A percentile compares a stretch with the other conserved stretches of the same genome.
These are phyloP conservation scores for Populus tremula DNA, from an alignment of 345 rosid genomes.

Conservation along the genomic window DNA sequence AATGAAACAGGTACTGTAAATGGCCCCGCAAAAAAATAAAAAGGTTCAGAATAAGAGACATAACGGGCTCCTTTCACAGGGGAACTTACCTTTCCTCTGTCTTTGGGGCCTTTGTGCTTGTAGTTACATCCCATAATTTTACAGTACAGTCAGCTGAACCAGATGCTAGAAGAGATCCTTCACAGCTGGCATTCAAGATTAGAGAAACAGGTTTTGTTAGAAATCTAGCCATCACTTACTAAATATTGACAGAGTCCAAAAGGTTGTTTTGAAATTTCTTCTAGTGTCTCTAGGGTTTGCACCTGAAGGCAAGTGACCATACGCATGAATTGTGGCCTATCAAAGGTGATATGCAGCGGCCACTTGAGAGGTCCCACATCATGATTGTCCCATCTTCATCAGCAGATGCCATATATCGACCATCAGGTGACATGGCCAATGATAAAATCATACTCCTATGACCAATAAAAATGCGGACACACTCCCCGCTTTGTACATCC, in stretches of 20 bases:
- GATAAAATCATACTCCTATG: constrained; percentile 78
- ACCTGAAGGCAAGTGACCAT: constrained; percentile 94
- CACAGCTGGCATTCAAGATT: constrained; percentile 46
- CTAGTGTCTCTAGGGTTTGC: neutral
- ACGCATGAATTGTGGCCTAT: constrained; percentile 90
- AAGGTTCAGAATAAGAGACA: neutral
- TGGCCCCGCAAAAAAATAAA: neutral
- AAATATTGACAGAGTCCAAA: neutral
- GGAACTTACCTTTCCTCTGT: constrained; percentile 51
- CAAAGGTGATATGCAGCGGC: constrained; percentile 89
- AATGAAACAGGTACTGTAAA: neutral
- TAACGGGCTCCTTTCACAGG: neutral
- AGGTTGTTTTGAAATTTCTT: neutral
- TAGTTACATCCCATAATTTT: constrained; percentile 83
- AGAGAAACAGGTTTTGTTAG: neutral
- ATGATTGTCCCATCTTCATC: constrained; percentile 92
- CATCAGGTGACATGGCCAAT: constrained; percentile 93
- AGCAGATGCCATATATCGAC: constrained; percentile 92
- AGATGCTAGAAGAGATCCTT: constrained; percentile 92
- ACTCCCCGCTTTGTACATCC: constrained; percentile 93
- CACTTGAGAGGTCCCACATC: constrained; percentile 98
- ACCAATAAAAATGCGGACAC: constrained; percentile 83
- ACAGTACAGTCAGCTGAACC: constrained; percentile 96
- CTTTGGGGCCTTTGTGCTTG: constrained; percentile 58
- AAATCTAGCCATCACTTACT: neutral